Evolutionary conservation across 148 eudicot species (phyloP).

Genomic region (Vaccinium darrowii): DNA sequence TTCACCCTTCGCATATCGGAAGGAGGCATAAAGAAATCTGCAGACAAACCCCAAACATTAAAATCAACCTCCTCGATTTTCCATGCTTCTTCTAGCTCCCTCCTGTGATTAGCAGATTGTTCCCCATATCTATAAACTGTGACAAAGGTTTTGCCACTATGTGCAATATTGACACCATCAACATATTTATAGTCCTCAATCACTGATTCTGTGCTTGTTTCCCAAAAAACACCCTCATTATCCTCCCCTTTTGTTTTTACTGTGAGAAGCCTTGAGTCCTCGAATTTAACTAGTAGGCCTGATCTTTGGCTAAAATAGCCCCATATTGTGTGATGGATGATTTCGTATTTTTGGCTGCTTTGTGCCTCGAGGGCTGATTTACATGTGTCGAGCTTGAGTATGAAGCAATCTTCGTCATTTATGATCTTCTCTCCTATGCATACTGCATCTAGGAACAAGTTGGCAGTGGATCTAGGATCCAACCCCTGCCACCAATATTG

Average conservation of each 20-base stretch:
- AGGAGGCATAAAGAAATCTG: constrained; percentile 78
- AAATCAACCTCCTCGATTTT: constrained; percentile 90
- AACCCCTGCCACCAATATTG: constrained; percentile 40
- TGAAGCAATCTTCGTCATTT: constrained; percentile 90
- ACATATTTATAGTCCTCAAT: constrained; percentile 83
- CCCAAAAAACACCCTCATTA: constrained; percentile 89
- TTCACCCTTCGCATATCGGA: constrained; percentile 19
- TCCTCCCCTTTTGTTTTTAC: constrained; percentile 62
- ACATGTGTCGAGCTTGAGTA: constrained; percentile 83
- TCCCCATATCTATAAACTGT: constrained; percentile 89
- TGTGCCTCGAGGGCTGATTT: constrained; percentile 79
- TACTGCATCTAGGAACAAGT: constrained; percentile 83
- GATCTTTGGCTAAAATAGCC: constrained; percentile 97
- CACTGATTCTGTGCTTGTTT: constrained; percentile 78
- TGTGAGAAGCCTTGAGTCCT: constrained; percentile 78
- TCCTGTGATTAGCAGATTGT: constrained; percentile 82
- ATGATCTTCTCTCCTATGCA: constrained; percentile 97
- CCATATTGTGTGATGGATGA: constrained; percentile 95
- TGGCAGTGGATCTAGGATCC: constrained; percentile 72
- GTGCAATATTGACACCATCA: constrained; percentile 88
- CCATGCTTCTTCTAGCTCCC: constrained; percentile 88
- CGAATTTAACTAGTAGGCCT: constrained; percentile 77
- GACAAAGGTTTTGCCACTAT: constrained; percentile 71
- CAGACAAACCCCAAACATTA: constrained; percentile 58
- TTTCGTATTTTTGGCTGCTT: constrained; percentile 56